Conservation (phyloP, 768 basidiomycete genomes). For the Fibroporia radiculosa region DNA sequence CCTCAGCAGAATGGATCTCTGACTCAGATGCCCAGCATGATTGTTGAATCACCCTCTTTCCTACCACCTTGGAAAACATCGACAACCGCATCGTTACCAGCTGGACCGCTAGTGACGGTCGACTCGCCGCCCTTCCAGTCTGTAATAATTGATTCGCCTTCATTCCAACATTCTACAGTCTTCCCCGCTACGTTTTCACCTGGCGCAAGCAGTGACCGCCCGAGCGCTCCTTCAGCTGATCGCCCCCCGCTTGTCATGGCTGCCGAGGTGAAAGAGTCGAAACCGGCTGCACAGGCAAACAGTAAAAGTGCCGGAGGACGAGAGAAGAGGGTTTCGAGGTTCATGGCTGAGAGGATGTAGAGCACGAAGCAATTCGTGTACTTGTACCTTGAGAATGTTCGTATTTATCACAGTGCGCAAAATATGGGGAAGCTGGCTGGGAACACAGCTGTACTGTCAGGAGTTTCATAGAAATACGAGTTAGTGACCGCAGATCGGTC, state of each 20-base stretch:
- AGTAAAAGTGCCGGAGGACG: not conserved
- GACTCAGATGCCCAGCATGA: slow-evolving; percentile 18
- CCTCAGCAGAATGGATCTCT: not conserved
- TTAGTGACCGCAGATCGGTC: too few relatives aligned
- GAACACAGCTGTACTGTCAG: too few relatives aligned
- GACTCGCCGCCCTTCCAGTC: slow-evolving; percentile 9
- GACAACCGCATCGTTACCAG: not conserved
- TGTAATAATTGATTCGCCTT: slow-evolving; percentile 16
- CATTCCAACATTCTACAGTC: slow-evolving; percentile 8
- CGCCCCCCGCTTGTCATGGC: slow-evolving; percentile 12
- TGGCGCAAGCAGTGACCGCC: not conserved
- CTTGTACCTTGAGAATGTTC: too few relatives aligned
- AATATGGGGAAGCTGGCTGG: too few relatives aligned
- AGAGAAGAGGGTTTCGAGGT: slow-evolving; percentile 18
- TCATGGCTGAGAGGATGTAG: slow-evolving; percentile 17
- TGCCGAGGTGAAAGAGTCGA: slow-evolving; percentile 14
- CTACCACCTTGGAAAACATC: slow-evolving; percentile 1
- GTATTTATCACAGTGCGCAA: too few relatives aligned
- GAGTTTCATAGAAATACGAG: too few relatives aligned
- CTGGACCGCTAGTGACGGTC: too few relatives aligned
- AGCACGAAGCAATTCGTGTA: slow-evolving; percentile 2
- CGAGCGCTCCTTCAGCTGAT: not conserved
- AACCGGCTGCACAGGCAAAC: not conserved
- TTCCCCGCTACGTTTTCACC: not conserved
- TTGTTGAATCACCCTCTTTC: slow-evolving; percentile 23